These are phyloP conservation scores for Pisolithus microcarpus DNA, from an alignment of 768 basidiomycete genomes.

Conservation along the genomic window DNA sequence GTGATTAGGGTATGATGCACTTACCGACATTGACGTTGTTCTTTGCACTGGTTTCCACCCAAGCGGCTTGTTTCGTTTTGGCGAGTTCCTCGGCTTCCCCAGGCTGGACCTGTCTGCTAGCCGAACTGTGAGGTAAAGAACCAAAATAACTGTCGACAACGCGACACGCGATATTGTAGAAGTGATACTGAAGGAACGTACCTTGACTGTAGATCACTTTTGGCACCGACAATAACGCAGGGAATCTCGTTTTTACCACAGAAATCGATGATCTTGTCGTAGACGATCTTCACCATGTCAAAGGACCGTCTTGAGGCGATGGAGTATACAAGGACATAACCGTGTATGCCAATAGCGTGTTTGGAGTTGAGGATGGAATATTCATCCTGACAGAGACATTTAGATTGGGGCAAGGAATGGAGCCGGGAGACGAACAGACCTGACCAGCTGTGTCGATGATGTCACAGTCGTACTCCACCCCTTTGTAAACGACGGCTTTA, in stretches of 20 bases:
- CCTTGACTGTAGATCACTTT: constrained; percentile 76
- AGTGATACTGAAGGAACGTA: constrained; percentile 31
- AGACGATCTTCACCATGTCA: constrained; percentile 89
- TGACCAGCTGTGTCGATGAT: constrained; percentile 98
- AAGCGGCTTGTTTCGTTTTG: constrained; percentile 63
- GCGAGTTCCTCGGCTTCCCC: constrained; percentile 75
- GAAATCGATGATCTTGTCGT: constrained; percentile 90
- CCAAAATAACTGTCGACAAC: constrained; percentile 14
- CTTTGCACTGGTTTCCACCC: constrained; percentile 87
- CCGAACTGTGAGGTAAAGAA: constrained; percentile 29
- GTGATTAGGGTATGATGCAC: constrained; percentile 29
- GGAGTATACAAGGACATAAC: constrained; percentile 94
- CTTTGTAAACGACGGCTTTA: constrained; percentile 82
- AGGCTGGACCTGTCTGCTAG: constrained; percentile 64
- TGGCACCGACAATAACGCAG: constrained; percentile 91
- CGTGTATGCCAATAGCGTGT: constrained; percentile 95
- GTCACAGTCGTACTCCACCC: constrained; percentile 90
- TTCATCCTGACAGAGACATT: constrained; percentile 61
- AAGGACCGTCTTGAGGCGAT: constrained; percentile 86
- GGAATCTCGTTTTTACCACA: constrained; percentile 79
- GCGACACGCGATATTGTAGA: constrained; percentile 5
- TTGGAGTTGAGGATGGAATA: constrained; percentile 90
- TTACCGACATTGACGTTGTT: constrained; percentile 79
- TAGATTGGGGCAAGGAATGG: constrained; percentile 1
- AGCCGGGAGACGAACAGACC: constrained; percentile 38